Evolutionary conservation across 2,329 filamentous ascomycete genomes (phyloP).

Genomic region (Aspergillus neotritici): DNA sequence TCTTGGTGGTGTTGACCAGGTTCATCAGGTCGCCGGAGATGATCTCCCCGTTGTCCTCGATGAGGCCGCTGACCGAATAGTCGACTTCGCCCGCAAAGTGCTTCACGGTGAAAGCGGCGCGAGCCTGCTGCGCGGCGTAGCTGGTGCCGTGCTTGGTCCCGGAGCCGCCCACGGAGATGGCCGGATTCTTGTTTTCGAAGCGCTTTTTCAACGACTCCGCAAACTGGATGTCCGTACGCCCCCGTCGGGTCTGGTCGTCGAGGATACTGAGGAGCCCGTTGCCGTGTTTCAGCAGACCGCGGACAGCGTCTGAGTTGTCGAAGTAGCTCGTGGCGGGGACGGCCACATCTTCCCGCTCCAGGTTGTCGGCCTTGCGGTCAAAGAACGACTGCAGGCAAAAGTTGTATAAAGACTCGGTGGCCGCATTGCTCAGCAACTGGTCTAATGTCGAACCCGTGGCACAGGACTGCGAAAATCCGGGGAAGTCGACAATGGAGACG

Average conservation of each 20-base stretch:
- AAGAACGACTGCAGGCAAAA: constrained; percentile 94
- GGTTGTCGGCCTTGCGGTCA: constrained; percentile 83
- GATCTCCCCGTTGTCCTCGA: constrained; percentile 94
- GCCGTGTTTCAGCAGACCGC: constrained; percentile 81
- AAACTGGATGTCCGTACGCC: constrained; percentile 82
- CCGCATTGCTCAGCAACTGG: constrained; percentile 90
- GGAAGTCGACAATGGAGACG: constrained; percentile 91
- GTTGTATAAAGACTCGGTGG: constrained; percentile 87
- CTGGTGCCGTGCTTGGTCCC: constrained; percentile 79
- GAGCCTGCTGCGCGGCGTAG: constrained; percentile 74
- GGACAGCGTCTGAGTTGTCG: constrained; percentile 92
- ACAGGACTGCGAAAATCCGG: constrained; percentile 80
- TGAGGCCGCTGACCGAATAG: constrained; percentile 76
- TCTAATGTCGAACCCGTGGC: constrained; percentile 82
- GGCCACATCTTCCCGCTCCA: constrained; percentile 88
- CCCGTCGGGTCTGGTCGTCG: constrained; percentile 88
- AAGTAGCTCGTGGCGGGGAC: constrained; percentile 94
- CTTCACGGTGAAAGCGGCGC: constrained; percentile 79
- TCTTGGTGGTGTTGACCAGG: constrained; percentile 80
- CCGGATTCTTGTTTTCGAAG: constrained; percentile 89
- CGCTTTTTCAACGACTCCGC: constrained; percentile 86
- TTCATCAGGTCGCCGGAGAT: constrained; percentile 96
- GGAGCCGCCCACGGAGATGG: constrained; percentile 71
- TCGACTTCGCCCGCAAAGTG: constrained; percentile 97
- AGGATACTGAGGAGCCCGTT: constrained; percentile 92